These are phyloP conservation scores for Ceratocystis albifundus DNA, from an alignment of 2,329 filamentous ascomycete genomes.

Conservation along the genomic window DNA sequence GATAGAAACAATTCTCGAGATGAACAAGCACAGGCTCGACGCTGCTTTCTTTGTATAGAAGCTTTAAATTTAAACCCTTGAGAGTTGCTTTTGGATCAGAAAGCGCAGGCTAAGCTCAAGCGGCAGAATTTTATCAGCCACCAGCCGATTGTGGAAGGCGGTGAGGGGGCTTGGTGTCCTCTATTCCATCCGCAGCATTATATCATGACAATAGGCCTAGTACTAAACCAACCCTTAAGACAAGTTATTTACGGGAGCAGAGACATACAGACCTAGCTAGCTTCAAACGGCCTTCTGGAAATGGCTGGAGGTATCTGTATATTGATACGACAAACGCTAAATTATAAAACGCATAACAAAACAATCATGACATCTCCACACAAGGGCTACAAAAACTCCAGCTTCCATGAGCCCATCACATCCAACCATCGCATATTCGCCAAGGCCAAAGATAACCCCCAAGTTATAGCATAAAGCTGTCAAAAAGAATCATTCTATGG, in stretches of 20 bases:
- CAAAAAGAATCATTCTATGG: too few relatives aligned
- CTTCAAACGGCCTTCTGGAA: background rate
- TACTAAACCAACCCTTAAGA: background rate
- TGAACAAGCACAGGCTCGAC: background rate
- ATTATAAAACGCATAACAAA: conserved; percentile 13
- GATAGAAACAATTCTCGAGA: background rate
- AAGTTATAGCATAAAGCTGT: too few relatives aligned
- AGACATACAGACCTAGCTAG: too few relatives aligned
- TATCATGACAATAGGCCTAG: background rate
- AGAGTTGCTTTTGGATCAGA: background rate
- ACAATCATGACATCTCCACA: conserved; percentile 4
- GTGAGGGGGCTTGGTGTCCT: background rate
- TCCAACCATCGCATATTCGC: background rate
- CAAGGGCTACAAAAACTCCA: background rate
- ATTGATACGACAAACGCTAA: conserved; percentile 9
- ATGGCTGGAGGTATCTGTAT: background rate
- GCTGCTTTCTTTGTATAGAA: background rate
- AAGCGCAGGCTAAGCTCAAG: background rate
- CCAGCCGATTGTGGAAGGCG: conserved; percentile 9
- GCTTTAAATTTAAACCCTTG: background rate
- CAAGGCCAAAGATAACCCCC: too few relatives aligned
- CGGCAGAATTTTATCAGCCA: conserved; percentile 9
- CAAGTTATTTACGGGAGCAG: background rate
- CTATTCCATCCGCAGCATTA: background rate
- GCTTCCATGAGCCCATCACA: background rate